Conservation (phyloP, 176 grass and related monocot species). For the Oryza punctata region DNA sequence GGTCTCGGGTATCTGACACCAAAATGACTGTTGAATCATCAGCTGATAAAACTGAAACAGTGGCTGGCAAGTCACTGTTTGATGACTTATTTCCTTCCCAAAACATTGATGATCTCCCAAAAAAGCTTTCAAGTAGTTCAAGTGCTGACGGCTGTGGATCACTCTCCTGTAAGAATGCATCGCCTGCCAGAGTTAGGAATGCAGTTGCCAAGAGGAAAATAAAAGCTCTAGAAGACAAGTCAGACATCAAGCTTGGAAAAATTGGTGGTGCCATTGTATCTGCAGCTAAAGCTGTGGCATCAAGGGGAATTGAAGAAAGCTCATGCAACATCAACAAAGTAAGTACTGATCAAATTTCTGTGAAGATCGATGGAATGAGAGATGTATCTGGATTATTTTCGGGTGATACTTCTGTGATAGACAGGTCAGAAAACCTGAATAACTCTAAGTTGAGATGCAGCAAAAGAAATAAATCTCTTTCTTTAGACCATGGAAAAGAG, state of each 20-base stretch:
- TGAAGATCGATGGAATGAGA: slow-evolving; percentile 27
- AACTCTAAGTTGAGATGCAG: slow-evolving; percentile 41
- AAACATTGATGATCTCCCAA: slow-evolving; percentile 25
- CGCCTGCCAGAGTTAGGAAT: slow-evolving; percentile 48
- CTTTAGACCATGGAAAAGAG: slow-evolving; percentile 64
- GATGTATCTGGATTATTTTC: slow-evolving; percentile 36
- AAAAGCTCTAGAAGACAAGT: slow-evolving; percentile 42
- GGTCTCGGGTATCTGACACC: slow-evolving; percentile 21
- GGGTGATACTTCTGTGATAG: slow-evolving; percentile 1
- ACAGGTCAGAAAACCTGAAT: slow-evolving; percentile 30
- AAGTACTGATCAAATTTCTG: background rate
- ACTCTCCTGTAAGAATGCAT: slow-evolving; percentile 16
- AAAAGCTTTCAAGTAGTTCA: slow-evolving; percentile 39
- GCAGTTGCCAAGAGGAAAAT: slow-evolving; percentile 67
- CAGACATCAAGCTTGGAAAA: slow-evolving; percentile 36
- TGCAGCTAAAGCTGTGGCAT: slow-evolving; percentile 30
- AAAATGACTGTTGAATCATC: slow-evolving; percentile 21
- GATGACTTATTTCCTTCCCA: slow-evolving; percentile 35
- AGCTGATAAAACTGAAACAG: slow-evolving; percentile 29
- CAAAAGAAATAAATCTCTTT: slow-evolving; percentile 45
- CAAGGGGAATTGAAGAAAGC: slow-evolving; percentile 33
- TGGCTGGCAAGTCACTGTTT: slow-evolving; percentile 20
- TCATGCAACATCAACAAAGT: slow-evolving; percentile 21
- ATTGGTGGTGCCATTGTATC: slow-evolving; percentile 46
- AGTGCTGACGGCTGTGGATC: slow-evolving; percentile 39